A percentile compares a stretch with the other conserved stretches of the same genome.
These are phyloP conservation scores for Testicularia cyperi DNA, from an alignment of 1,284 basidiomycete genomes.

Conservation along the genomic window DNA sequence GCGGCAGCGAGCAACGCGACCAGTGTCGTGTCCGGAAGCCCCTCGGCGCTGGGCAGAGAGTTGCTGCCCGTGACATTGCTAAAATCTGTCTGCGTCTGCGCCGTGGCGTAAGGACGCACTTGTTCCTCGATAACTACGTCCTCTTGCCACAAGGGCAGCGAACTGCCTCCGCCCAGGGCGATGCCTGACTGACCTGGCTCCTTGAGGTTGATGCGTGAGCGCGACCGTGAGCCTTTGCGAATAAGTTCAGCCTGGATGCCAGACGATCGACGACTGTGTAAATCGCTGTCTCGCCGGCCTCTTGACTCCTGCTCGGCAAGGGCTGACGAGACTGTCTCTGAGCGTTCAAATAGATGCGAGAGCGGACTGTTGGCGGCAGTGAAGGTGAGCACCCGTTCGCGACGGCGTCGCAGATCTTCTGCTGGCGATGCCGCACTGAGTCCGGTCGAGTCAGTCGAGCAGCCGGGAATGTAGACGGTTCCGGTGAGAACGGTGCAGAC, in stretches of 20 bases:
- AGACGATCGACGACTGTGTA: background rate
- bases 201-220: conserved; percentile 20
- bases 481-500: conserved; percentile 42
- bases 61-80: no score
- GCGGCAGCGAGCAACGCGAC: conserved; percentile 35
- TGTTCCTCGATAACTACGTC: conserved; percentile 12
- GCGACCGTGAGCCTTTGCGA: conserved; percentile 31
- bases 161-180: conserved; percentile 7
- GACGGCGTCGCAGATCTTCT: conserved; percentile 28
- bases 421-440: conserved; percentile 1
- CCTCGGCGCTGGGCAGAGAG: conserved; percentile 1
- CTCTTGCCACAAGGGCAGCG: conserved; percentile 29
- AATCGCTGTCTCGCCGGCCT: conserved; percentile 5
- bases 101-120: no score
- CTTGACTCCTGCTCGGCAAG: conserved; percentile 1
- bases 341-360: background rate
- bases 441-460: background rate
- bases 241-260: conserved; percentile 30
- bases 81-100: no score
- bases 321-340: background rate
- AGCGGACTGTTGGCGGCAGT: conserved; percentile 19
- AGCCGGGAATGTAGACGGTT: conserved; percentile 40
- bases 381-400: conserved; percentile 24
- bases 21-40: conserved; percentile 15
- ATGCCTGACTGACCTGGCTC: conserved; percentile 7